phyloP scores from a whole-genome alignment of 257 asterid species.

The Solanum tacnaense region DNA sequence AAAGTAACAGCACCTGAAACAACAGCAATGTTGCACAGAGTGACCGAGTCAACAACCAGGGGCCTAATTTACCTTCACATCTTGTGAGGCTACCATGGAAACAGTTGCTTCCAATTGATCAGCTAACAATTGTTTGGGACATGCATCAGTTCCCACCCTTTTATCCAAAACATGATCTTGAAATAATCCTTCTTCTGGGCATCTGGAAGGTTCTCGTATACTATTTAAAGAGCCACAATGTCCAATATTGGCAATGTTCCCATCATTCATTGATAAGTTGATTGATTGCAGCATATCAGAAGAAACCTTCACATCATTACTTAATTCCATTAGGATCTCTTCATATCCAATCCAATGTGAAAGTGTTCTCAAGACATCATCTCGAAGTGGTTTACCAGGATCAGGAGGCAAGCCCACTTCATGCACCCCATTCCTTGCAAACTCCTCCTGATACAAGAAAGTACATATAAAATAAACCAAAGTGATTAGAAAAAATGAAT shows the following conservation, averaged over 20 bases:
- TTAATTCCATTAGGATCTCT: constrained; percentile 28
- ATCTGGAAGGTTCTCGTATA: constrained; percentile 17
- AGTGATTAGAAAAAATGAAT: neutral
- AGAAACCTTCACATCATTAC: constrained; percentile 20
- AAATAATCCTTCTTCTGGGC: constrained; percentile 20
- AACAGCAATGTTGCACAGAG: neutral
- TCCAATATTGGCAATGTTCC: constrained; percentile 21
- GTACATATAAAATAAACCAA: neutral
- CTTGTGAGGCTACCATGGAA: constrained; percentile 25
- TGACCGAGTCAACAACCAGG: neutral
- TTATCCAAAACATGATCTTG: constrained; percentile 28
- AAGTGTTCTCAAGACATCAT: constrained; percentile 58
- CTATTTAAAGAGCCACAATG: constrained; percentile 21
- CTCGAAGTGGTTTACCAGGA: constrained; percentile 57
- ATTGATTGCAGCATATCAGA: constrained; percentile 18
- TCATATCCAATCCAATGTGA: constrained; percentile 47
- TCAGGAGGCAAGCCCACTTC: constrained; percentile 36
- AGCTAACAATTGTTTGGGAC: constrained; percentile 15
- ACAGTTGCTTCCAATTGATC: constrained; percentile 23
- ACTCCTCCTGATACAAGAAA: constrained; percentile 56
- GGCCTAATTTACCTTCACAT: constrained; percentile 43
- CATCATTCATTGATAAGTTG: constrained; percentile 19
- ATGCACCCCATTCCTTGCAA: constrained; percentile 54
- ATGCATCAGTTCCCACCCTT: constrained; percentile 17
- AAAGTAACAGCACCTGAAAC: neutral